Conservation (phyloP, 148 eudicot genomes). For the Beta vulgaris region DNA sequence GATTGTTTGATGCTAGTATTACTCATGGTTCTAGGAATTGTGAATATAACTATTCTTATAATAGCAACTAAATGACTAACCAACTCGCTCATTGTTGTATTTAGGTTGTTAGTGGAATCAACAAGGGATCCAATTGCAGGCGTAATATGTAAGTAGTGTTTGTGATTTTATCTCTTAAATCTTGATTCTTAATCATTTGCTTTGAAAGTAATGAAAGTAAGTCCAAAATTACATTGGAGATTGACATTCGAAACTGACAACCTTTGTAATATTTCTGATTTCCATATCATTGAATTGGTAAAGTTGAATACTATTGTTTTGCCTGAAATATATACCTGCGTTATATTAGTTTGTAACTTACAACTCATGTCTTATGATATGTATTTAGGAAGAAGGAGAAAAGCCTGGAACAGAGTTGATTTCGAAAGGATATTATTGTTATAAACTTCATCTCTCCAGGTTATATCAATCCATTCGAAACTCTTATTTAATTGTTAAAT, state of each 20-base stretch:
- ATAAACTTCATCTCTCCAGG: no score
- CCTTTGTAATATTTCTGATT: slow-evolving; percentile 27
- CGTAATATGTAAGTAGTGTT: slow-evolving; percentile 65
- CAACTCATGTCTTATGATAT: slow-evolving; percentile 6
- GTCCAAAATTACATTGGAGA: not conserved
- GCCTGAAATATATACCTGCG: not conserved
- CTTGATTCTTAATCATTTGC: not conserved
- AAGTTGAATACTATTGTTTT: slow-evolving; percentile 4
- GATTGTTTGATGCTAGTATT: slow-evolving; percentile 84
- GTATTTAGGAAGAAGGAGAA: slow-evolving; percentile 71
- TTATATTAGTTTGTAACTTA: not conserved
- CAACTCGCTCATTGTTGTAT: slow-evolving; percentile 7
- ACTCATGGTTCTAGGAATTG: not conserved
- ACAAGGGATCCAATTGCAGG: slow-evolving; percentile 81
- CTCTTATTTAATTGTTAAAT: no score
- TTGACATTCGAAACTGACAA: not conserved
- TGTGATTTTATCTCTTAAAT: not conserved
- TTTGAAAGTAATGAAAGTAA: not conserved
- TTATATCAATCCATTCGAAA: no score
- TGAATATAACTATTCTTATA: not conserved
- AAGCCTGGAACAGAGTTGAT: slow-evolving; percentile 76
- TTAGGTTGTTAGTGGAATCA: slow-evolving; percentile 92
- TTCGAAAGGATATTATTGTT: no score
- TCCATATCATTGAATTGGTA: slow-evolving; percentile 87
- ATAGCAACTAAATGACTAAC: slow-evolving; percentile 7